Conservation (phyloP, 2,329 filamentous ascomycete species). For the Penicillium sp. region DNA sequence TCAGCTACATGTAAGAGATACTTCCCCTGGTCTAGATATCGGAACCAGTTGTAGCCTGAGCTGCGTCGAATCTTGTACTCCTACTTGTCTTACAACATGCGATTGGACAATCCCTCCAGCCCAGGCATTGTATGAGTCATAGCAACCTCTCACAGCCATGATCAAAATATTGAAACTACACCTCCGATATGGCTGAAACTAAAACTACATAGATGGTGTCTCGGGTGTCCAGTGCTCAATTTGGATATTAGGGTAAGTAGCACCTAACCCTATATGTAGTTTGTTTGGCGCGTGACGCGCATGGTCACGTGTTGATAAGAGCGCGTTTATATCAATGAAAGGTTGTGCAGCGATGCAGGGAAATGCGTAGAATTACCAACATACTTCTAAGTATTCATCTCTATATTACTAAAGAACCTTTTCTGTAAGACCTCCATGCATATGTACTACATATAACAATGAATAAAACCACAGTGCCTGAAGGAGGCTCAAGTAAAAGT, state of each 20-base stretch:
- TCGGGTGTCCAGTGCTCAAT: not conserved
- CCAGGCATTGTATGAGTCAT: not conserved
- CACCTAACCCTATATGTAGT: not conserved
- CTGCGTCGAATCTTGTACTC: not conserved
- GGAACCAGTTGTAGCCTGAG: not conserved
- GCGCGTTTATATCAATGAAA: not conserved
- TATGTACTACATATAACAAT: not conserved
- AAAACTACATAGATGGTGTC: not conserved
- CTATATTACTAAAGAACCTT: not conserved
- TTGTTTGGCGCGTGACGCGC: not conserved
- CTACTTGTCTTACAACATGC: not conserved
- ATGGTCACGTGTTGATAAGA: slow-evolving; percentile 4
- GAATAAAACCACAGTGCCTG: not conserved
- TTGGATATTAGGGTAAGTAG: not conserved
- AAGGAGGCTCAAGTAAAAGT: not conserved
- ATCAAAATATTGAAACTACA: not conserved
- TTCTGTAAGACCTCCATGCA: not conserved
- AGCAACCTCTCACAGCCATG: not conserved
- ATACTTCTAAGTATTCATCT: not conserved
- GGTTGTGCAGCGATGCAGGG: not conserved
- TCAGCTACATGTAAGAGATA: not conserved
- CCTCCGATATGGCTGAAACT: not conserved
- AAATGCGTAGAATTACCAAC: not conserved
- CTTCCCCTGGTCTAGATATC: not conserved
- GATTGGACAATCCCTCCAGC: not conserved